These are phyloP conservation scores for Nicotiana paniculata DNA, from an alignment of 257 asterid species.

Conservation along the genomic window DNA sequence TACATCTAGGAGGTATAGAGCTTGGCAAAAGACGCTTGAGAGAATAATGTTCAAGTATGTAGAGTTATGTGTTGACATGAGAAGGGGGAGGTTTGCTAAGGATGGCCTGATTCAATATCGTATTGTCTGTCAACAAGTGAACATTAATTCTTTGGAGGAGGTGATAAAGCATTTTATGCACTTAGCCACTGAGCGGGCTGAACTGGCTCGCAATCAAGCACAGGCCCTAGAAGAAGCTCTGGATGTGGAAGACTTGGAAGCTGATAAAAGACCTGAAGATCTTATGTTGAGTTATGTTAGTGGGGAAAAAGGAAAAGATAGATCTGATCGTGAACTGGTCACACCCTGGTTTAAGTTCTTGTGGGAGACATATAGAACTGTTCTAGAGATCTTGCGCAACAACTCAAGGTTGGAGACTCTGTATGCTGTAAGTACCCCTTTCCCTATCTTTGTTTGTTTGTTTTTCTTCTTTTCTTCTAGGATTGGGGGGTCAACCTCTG, in stretches of 20 bases:
- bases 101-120: slow-evolving; percentile 38
- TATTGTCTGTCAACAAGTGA: slow-evolving; percentile 34
- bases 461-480: not conserved
- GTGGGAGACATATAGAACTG: slow-evolving; percentile 42
- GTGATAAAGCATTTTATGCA: slow-evolving; percentile 35
- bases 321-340: slow-evolving; percentile 40
- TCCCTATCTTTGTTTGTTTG: not conserved
- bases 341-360: slow-evolving; percentile 35
- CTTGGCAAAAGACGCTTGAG: slow-evolving; percentile 39
- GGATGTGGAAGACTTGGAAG: slow-evolving; percentile 39
- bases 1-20: slow-evolving; percentile 34
- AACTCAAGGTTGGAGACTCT: slow-evolving; percentile 34
- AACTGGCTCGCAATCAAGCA: slow-evolving; percentile 28
- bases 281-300: slow-evolving; percentile 40
- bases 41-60: slow-evolving; percentile 34
- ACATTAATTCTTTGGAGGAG: slow-evolving; percentile 34
- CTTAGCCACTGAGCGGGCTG: slow-evolving; percentile 35
- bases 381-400: slow-evolving; percentile 31
- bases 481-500: not conserved
- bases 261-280: slow-evolving; percentile 41
- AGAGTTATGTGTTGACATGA: slow-evolving; percentile 40
- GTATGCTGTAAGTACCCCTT: slow-evolving; percentile 24
- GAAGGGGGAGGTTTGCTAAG: slow-evolving; percentile 29
- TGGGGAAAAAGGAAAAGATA: slow-evolving; percentile 35
- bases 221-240: slow-evolving; percentile 39